A percentile compares a stretch with the other conserved stretches of the same genome.
phyloP scores from a whole-genome alignment of 176 grass and related monocot genomes.

The Echinochloa phyllopogon region DNA sequence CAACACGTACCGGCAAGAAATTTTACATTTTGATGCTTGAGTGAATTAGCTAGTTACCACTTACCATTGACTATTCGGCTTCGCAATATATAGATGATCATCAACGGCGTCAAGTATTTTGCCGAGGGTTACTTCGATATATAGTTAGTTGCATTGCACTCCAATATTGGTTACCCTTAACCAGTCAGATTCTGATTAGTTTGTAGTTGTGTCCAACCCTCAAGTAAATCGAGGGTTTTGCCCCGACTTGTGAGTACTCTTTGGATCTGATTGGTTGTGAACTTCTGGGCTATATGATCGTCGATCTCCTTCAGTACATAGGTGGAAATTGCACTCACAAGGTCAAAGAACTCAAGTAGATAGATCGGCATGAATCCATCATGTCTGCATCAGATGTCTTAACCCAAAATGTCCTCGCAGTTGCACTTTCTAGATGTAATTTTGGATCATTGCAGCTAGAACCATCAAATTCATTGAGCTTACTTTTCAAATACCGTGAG shows the following conservation, averaged over 20 bases:
- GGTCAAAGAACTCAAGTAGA: not conserved
- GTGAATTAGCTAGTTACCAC: no score
- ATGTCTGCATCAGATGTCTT: not conserved
- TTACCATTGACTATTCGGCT: no score
- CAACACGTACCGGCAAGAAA: not conserved
- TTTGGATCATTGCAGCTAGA: not conserved
- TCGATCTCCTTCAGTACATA: no score
- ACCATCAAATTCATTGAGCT: not conserved
- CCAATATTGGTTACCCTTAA: not conserved
- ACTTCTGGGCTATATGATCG: not conserved
- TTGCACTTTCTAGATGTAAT: not conserved
- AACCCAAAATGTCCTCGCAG: not conserved
- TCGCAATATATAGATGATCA: no score
- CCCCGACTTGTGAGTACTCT: not conserved
- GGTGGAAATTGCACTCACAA: not conserved
- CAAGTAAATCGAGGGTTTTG: not conserved
- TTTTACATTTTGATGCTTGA: not conserved
- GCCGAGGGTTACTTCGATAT: no score
- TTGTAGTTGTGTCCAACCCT: no score
- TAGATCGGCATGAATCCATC: not conserved
- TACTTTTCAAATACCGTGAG: not conserved
- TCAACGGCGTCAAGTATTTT: no score
- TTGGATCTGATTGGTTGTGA: not conserved
- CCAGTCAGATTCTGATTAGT: no score
- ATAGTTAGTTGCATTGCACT: not conserved